Conservation (phyloP, 768 basidiomycete genomes). For the Suillus clintonianus region DNA sequence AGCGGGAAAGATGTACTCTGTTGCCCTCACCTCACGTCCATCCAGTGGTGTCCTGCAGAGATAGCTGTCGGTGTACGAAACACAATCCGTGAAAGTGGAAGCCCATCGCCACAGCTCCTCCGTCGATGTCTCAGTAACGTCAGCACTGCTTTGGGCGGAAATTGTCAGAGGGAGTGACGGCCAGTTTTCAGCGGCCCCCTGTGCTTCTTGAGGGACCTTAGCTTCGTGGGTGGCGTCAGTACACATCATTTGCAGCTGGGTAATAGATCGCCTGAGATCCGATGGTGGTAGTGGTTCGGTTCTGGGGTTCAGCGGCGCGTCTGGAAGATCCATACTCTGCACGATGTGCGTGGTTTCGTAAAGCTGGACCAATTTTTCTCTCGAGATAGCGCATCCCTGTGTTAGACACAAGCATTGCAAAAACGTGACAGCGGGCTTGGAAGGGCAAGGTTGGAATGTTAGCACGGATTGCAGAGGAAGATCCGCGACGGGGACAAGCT, state of each 20-base stretch:
- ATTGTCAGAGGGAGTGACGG: constrained; percentile 32
- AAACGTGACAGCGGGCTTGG: constrained; percentile 61
- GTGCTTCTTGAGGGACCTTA: constrained; percentile 26
- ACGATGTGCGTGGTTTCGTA: constrained; percentile 40
- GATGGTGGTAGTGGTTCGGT: constrained; percentile 31
- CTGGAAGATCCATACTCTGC: constrained; percentile 30
- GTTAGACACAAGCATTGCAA: constrained; percentile 62
- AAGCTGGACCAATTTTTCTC: constrained; percentile 42
- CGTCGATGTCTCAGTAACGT: constrained; percentile 10
- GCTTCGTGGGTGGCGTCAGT: constrained; percentile 34
- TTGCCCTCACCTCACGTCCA: constrained; percentile 41
- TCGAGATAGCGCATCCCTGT: constrained; percentile 53
- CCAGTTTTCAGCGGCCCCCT: constrained; percentile 30
- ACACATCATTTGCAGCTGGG: constrained; percentile 59
- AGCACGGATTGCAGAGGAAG: constrained; percentile 79
- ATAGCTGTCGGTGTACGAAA: constrained; percentile 59
- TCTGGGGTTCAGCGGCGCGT: constrained; percentile 35
- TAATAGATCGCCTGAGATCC: constrained; percentile 71
- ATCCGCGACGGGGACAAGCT: constrained; percentile 67
- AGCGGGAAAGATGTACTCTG: neutral
- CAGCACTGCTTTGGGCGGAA: constrained; percentile 32
- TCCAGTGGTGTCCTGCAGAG: constrained; percentile 39
- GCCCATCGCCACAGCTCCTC: constrained; percentile 30
- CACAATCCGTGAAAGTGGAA: constrained; percentile 39
- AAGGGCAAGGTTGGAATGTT: constrained; percentile 60